Evolutionary conservation across 768 basidiomycete genomes (phyloP).

Genomic region (Scleroderma citrinum): DNA sequence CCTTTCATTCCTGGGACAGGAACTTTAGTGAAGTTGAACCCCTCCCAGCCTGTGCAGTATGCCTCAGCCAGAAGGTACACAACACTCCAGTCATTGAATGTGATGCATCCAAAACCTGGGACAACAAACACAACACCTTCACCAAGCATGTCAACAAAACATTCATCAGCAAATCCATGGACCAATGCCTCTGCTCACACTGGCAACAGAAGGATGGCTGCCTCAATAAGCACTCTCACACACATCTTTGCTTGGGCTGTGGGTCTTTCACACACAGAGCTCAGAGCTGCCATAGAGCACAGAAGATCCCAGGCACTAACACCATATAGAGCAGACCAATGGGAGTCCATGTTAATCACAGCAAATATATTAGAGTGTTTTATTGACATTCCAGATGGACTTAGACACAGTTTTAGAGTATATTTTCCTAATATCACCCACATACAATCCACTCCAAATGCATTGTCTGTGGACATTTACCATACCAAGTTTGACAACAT

Average conservation of each 20-base stretch:
- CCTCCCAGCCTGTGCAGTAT: too few relatives aligned
- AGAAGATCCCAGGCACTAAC: conserved; percentile 1
- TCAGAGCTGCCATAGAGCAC: conserved; percentile 5
- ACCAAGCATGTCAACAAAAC: not conserved
- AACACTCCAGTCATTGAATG: not conserved
- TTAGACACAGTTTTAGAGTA: conserved; percentile 1
- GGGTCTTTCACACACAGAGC: conserved; percentile 2
- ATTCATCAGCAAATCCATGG: not conserved
- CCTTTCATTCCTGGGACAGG: too few relatives aligned
- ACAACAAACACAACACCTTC: not conserved
- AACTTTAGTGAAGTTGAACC: too few relatives aligned
- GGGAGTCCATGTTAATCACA: not conserved
- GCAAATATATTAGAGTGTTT: not conserved
- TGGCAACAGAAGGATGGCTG: conserved; percentile 1
- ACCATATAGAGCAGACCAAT: conserved; percentile 3
- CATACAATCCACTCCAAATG: conserved; percentile 2
- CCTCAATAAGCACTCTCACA: not conserved
- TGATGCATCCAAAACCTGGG: not conserved
- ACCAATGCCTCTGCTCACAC: not conserved
- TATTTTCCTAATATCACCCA: not conserved
- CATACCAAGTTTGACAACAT: not conserved
- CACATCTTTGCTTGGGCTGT: conserved; percentile 4
- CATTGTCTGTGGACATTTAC: not conserved
- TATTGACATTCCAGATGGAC: not conserved
- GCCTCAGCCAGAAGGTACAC: too few relatives aligned